Percentiles rank a stretch among this genome's conserved stretches.
These are phyloP conservation scores for Arachis monticola DNA, from an alignment of 331 rosid genomes.

Conservation along the genomic window DNA sequence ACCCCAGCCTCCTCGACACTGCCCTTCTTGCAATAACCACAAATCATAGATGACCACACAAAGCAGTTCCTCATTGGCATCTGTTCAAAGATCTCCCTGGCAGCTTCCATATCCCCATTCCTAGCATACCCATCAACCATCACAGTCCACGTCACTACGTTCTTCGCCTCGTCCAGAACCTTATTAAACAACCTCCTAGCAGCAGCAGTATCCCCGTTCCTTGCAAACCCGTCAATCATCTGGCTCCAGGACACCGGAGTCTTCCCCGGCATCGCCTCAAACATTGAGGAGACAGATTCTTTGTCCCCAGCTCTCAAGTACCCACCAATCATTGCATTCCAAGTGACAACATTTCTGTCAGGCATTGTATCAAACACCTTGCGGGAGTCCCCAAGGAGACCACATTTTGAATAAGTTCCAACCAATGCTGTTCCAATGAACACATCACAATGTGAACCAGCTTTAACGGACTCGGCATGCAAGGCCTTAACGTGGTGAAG, in stretches of 20 bases:
- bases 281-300: slow-evolving; percentile 48
- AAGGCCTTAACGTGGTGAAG: slow-evolving; percentile 46
- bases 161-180: slow-evolving; percentile 56
- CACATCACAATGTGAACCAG: slow-evolving; percentile 46
- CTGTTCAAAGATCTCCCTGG: slow-evolving; percentile 61
- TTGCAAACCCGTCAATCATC: slow-evolving; percentile 73
- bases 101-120: slow-evolving; percentile 70
- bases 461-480: slow-evolving; percentile 62
- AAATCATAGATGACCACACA: slow-evolving; percentile 72
- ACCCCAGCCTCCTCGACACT: slow-evolving; percentile 10
- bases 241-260: slow-evolving; percentile 60
- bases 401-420: slow-evolving; percentile 49
- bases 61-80: slow-evolving; percentile 67
- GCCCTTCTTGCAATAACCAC: slow-evolving; percentile 71
- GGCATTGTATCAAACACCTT: slow-evolving; percentile 60
- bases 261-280: slow-evolving; percentile 7
- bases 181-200: slow-evolving; percentile 62
- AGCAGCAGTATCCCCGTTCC: slow-evolving; percentile 49
- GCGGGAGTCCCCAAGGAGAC: slow-evolving; percentile 46
- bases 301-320: slow-evolving; percentile 57
- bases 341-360: slow-evolving; percentile 59
- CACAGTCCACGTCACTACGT: slow-evolving; percentile 73
- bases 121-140: slow-evolving; percentile 76
- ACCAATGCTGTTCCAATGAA: slow-evolving; percentile 63
- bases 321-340: slow-evolving; percentile 73